Evolutionary conservation across 371 early-diverging fungal genomes (phyloP).

Genomic region (Batkoa obscura): DNA sequence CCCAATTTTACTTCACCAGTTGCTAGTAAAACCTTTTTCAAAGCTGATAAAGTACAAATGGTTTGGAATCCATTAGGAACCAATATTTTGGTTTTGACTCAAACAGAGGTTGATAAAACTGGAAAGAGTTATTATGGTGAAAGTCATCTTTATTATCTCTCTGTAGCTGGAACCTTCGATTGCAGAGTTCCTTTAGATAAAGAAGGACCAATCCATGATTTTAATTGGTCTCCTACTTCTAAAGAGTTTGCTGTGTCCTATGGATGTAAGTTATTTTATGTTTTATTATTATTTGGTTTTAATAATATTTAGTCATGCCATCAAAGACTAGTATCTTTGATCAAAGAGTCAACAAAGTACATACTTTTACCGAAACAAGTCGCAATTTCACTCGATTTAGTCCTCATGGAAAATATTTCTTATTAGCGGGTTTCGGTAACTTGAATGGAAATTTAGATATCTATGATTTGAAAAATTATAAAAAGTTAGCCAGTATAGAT

Average conservation of each 20-base stretch:
- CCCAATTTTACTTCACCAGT: conserved; percentile 50
- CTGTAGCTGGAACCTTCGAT: conserved; percentile 83
- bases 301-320: conserved; percentile 41
- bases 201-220: conserved; percentile 89
- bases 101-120: conserved; percentile 87
- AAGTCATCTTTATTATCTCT: conserved; percentile 74
- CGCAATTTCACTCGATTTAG: conserved; percentile 77
- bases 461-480: conserved; percentile 70
- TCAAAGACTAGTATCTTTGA: conserved; percentile 82
- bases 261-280: conserved; percentile 33
- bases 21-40: conserved; percentile 80
- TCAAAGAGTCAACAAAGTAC: conserved; percentile 61
- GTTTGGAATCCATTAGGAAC: conserved; percentile 89
- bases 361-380: conserved; percentile 66
- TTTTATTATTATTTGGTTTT: neutral
- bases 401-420: conserved; percentile 71
- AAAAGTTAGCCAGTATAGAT: conserved; percentile 54
- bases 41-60: conserved; percentile 80
- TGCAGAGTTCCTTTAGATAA: conserved; percentile 67
- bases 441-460: conserved; percentile 82
- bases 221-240: conserved; percentile 80
- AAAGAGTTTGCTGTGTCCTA: conserved; percentile 94
- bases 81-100: conserved; percentile 69
- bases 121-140: conserved; percentile 96
- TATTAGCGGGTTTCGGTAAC: conserved; percentile 89